Evolutionary conservation across 495 filamentous ascomycete species (phyloP), one percentile per base, ranked within the genome.

Genomic region (Apiosordaria backusii): DNA sequence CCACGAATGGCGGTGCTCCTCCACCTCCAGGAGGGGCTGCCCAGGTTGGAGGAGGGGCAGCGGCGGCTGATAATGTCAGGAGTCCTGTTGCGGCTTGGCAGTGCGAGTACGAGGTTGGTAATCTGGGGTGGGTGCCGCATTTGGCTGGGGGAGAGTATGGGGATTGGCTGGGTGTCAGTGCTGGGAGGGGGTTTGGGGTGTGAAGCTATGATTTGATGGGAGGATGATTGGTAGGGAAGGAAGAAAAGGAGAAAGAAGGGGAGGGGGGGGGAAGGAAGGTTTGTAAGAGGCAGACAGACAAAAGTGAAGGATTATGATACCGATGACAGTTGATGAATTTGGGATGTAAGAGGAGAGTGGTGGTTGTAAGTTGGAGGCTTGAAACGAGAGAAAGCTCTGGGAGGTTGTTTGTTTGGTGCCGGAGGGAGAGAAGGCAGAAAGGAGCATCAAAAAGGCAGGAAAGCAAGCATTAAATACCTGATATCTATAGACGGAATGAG

Each of bases 91-190:
- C 91, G 4, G 88, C 85, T 65, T 99, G 96, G 96, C 87, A 90
- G 72, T 97, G 95, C 71, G 95, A 98, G 65, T 97, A 96, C 70
- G 95, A 99, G 79, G 90, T 99, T 24, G 90, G 89, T 10, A 98
- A 97, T 76, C 84, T 98, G 35, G 93, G 90, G 71, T 99, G 95
- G 95, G 91, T 91, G 18, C 94, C 95, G 35, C 90, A 90, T 60
- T 88, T 91, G 66, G 67, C 72, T 13, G 89, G 84, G 57, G 81
- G 84, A n/a, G 90, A 92, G 60, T 88, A 88, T 4, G 89, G 91
- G 16, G 95, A 99, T 66, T 99, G 95, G 95, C 79, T 99, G 19
- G 96, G 95, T 23, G 92, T 99, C 4, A 90, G 89, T 73, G 96
- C 92, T 35, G 95, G 95, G 24, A 83, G 93, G 63, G 94, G 0